These are phyloP conservation scores for Ammopiptanthus mongolicus DNA, from an alignment of 306 rosid species.

Conservation along the genomic window DNA sequence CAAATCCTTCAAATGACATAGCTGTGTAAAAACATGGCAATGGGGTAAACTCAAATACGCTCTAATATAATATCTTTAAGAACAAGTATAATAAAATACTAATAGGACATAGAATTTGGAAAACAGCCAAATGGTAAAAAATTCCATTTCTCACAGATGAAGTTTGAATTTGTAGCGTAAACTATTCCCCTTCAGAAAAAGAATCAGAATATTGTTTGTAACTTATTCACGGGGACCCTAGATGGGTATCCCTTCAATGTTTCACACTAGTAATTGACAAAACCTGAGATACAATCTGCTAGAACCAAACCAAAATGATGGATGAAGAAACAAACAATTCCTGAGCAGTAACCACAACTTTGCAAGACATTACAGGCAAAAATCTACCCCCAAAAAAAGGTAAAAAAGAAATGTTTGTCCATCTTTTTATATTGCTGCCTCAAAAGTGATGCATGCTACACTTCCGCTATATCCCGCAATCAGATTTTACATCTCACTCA, in stretches of 20 bases:
- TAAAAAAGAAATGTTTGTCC: constrained; percentile 34
- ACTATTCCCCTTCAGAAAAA: constrained; percentile 29
- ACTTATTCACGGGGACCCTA: constrained; percentile 72
- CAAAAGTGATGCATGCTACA: constrained; percentile 91
- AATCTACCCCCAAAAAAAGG: constrained; percentile 35
- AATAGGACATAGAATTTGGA: not conserved
- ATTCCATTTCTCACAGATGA: constrained; percentile 12
- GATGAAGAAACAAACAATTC: constrained; percentile 50
- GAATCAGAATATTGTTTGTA: constrained; percentile 47
- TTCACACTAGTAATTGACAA: constrained; percentile 69
- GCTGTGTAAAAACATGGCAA: not conserved
- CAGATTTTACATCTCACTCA: constrained; percentile 99
- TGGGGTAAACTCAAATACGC: not conserved
- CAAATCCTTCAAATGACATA: not conserved
- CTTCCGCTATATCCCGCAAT: constrained; percentile 95
- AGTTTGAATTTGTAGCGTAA: constrained; percentile 28
- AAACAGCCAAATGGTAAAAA: not conserved
- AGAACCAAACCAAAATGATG: constrained; percentile 51
- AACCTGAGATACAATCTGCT: constrained; percentile 62
- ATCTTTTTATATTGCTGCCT: constrained; percentile 55
- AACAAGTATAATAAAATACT: not conserved
- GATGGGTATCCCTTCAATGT: constrained; percentile 66
- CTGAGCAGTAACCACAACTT: constrained; percentile 58
- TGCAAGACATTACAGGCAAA: constrained; percentile 55
- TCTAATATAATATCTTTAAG: not conserved